A percentile compares a stretch with the other conserved stretches of the same genome.
phyloP scores from a whole-genome alignment of 306 rosid genomes.

The Sindora glabra region DNA sequence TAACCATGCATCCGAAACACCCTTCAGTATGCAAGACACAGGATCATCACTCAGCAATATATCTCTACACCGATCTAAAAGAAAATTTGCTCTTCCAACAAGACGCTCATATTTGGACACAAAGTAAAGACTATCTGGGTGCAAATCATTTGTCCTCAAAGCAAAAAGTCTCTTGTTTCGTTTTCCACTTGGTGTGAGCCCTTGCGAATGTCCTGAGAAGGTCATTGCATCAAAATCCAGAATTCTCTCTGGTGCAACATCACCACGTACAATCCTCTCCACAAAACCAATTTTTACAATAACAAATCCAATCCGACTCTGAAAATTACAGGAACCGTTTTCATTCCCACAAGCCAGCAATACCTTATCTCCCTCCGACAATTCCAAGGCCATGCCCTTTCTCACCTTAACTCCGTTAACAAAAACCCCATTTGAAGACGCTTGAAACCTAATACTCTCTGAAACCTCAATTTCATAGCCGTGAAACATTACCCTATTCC shows the following conservation, averaged over 20 bases:
- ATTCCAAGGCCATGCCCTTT: too few species aligned
- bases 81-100: slow-evolving; percentile 33
- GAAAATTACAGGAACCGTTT: slow-evolving; percentile 14
- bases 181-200: slow-evolving; percentile 21
- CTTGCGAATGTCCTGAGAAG: slow-evolving; percentile 37
- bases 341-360: slow-evolving; percentile 37
- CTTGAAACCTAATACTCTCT: background rate
- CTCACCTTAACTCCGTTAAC: too few species aligned
- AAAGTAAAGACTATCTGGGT: background rate
- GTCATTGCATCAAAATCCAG: background rate
- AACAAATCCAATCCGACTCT: slow-evolving; percentile 46
- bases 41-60: slow-evolving; percentile 59
- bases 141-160: slow-evolving; percentile 2
- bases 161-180: slow-evolving; percentile 57
- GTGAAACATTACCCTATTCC: slow-evolving; percentile 17
- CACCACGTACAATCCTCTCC: background rate
- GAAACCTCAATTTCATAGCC: background rate
- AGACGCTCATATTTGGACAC: slow-evolving; percentile 15
- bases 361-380: too few species aligned
- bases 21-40: slow-evolving; percentile 20
- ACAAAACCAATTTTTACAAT: slow-evolving; percentile 28
- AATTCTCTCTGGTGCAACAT: background rate
- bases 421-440: slow-evolving; percentile 59
- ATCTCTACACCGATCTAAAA: slow-evolving; percentile 36
- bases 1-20: background rate